These are phyloP conservation scores for Ammopiptanthus mongolicus DNA, from an alignment of 306 rosid species.

Conservation along the genomic window DNA sequence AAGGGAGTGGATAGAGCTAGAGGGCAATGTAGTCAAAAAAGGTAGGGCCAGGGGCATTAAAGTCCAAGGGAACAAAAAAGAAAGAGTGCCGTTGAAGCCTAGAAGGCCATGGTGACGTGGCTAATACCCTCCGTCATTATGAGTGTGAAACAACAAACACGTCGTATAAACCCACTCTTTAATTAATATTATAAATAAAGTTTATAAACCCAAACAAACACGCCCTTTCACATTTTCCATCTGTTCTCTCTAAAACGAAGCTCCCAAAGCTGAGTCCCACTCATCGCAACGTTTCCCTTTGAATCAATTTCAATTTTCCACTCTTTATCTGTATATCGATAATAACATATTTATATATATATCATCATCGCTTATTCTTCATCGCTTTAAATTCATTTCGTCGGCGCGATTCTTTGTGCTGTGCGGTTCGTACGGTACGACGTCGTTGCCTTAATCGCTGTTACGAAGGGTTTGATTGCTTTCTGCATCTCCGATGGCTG, in stretches of 20 bases:
- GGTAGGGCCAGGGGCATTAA: constrained; percentile 25
- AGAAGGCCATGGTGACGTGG: constrained; percentile 53
- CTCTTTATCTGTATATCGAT: neutral
- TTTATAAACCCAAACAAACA: neutral
- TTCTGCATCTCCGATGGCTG: constrained; percentile 33
- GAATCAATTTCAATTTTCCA: constrained; percentile 3
- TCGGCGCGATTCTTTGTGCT: neutral
- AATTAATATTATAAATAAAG: no score
- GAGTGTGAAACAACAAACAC: no score
- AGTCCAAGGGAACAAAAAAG: constrained; percentile 1
- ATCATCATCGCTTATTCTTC: neutral
- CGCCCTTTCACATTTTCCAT: neutral
- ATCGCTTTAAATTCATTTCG: neutral
- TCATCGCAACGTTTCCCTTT: constrained; percentile 19
- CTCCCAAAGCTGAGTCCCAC: constrained; percentile 27
- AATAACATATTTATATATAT: neutral
- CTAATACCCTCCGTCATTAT: constrained; percentile 18
- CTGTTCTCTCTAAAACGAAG: constrained; percentile 8
- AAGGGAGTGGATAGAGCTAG: constrained; percentile 18
- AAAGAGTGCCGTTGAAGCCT: constrained; percentile 53
- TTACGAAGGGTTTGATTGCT: neutral
- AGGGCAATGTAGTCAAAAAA: constrained; percentile 36
- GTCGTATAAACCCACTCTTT: no score
- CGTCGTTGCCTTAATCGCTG: neutral
- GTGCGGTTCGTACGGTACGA: constrained; percentile 22